Evolutionary conservation across 805 yeast genomes (phyloP).

Genomic region (Cyberlindnera mrakii): DNA sequence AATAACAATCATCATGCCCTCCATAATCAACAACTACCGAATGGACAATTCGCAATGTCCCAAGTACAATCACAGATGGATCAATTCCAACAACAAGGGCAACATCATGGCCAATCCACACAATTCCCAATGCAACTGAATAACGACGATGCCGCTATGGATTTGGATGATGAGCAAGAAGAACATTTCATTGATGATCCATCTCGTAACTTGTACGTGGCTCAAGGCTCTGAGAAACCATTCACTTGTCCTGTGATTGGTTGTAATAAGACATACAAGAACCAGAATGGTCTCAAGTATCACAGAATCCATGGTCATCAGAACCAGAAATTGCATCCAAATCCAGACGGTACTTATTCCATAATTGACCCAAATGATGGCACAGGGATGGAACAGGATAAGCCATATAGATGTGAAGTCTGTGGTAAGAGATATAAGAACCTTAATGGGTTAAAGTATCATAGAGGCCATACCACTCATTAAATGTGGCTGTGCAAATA

Average conservation of each 20-base stretch:
- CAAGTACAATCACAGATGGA: conserved; percentile 13
- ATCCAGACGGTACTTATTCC: conserved; percentile 88
- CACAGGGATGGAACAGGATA: conserved; percentile 92
- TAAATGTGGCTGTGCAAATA: conserved; percentile 21
- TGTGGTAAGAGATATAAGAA: conserved; percentile 97
- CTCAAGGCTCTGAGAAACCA: conserved; percentile 92
- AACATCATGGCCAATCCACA: conserved; percentile 15
- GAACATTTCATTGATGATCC: conserved; percentile 93
- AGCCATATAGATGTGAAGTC: conserved; percentile 96
- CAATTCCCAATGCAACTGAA: conserved; percentile 30
- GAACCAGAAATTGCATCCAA: conserved; percentile 84
- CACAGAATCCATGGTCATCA: conserved; percentile 96
- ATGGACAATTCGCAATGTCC: conserved; percentile 15
- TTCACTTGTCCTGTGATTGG: conserved; percentile 97
- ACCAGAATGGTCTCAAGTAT: conserved; percentile 94
- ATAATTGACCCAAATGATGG: conserved; percentile 95
- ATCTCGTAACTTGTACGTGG: conserved; percentile 86
- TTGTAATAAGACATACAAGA: conserved; percentile 94
- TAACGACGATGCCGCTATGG: conserved; percentile 24
- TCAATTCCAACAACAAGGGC: conserved; percentile 8
- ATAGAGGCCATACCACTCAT: conserved; percentile 97
- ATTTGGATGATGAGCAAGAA: conserved; percentile 48
- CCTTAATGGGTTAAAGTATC: conserved; percentile 92
- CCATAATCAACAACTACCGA: conserved; percentile 8
- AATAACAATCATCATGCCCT: too few relatives aligned